Evolutionary conservation across 805 yeast species (phyloP), one percentile per base, ranked within the genome.

Genomic region (Kurtzmaniella cleridarum): DNA sequence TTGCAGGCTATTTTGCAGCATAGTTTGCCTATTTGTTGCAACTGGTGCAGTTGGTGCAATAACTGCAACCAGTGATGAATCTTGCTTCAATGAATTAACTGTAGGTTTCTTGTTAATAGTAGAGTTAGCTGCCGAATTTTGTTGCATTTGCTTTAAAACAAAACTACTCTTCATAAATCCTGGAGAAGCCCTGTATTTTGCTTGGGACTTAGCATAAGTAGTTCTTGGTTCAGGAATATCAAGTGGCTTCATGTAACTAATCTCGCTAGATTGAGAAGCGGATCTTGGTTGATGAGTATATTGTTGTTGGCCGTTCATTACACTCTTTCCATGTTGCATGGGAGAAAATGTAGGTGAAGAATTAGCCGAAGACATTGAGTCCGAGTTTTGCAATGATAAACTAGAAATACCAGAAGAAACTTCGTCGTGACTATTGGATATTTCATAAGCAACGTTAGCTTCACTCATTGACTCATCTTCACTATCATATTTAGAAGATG

Each of bases 121-220:
- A 7, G n/a, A 16, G 15, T 17, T 27, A 7, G 26, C 28, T 18
- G 20, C 13, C 5, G 39, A 20, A 20, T 20, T 20, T 8, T 20
- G 5, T 20, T 20, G 24, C 24, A 18, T 15, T 30, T 30, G 18
- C 55, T 64, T 64, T 53, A 68, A 62, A 13, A 68, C 53, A 47
- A 61, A 67, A 30, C 69, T 61, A 37, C 64, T 55, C 51, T 67
- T 62, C 73, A 68, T 68, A 47, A 68, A 68, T 0, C 73, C 73
- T 35, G 60, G 42, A 2, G 73, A 67, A 23, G 66, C 72, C 35
- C 67, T 51, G 42, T 36, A 36, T 12, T 23, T 27, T 5, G 34
- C 17, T 18, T 17, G 33, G 12, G 31, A 8, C 33, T 36, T 36
- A 30, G 24, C 38, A 18, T 32, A 37, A 27, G 35, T 32, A 16